Conservation (phyloP, 2,329 filamentous ascomycete species). For the Pseudogymnoascus sp. region DNA sequence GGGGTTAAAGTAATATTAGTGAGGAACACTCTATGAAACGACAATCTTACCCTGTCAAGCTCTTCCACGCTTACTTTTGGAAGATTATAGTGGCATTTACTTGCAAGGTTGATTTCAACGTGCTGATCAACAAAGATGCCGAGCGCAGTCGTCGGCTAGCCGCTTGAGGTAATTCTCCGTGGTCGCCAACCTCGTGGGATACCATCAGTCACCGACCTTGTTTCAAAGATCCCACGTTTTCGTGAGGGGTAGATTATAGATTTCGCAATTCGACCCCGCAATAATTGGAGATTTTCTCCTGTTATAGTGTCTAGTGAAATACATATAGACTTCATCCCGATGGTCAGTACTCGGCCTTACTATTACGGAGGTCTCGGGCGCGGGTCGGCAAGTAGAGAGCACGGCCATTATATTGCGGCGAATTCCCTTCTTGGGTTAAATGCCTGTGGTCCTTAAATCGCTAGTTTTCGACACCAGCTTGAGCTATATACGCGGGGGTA, state of each 20-base stretch:
- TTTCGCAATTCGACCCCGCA: not conserved
- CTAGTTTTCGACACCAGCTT: not conserved
- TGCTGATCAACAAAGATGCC: not conserved
- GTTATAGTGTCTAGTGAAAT: not conserved
- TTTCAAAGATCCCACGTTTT: not conserved
- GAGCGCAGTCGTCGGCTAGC: not conserved
- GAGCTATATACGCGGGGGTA: not conserved
- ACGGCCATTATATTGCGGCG: not conserved
- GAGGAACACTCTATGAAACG: not conserved
- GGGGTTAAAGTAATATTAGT: not conserved
- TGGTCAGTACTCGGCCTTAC: not conserved
- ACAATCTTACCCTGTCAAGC: not conserved
- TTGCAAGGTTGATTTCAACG: not conserved
- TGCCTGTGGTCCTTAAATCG: not conserved
- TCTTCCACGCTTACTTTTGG: not conserved
- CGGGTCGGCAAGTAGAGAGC: not conserved
- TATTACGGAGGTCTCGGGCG: not conserved
- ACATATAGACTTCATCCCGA: not conserved
- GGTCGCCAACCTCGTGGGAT: not conserved
- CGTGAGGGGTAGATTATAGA: not conserved
- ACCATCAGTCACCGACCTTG: not conserved
- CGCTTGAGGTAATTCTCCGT: not conserved
- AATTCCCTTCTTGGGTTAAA: constrained; percentile 1
- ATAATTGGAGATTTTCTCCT: not conserved
- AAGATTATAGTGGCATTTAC: not conserved